Conservation (phyloP, 2,329 filamentous ascomycete genomes). For the Fonsecaea pedrosoi region DNA sequence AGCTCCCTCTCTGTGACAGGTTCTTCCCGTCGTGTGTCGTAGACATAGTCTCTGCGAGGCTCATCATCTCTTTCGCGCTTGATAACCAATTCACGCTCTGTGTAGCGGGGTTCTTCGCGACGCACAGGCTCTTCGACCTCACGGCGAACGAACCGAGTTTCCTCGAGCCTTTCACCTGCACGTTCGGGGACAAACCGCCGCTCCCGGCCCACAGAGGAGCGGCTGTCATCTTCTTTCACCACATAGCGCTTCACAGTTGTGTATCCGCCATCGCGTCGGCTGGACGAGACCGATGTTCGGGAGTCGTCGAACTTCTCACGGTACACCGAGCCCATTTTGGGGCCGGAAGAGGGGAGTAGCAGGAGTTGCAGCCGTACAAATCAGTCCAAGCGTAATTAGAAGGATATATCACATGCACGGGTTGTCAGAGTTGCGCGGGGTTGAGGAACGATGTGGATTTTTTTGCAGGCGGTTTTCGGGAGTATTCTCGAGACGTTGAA, state of each 20-base stretch:
- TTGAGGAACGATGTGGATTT: background rate
- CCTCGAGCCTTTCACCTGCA: conserved; percentile 45
- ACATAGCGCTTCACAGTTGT: conserved; percentile 67
- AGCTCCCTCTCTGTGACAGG: conserved; percentile 50
- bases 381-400: background rate
- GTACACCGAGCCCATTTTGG: conserved; percentile 40
- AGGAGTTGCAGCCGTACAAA: background rate
- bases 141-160: conserved; percentile 57
- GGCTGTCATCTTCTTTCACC: conserved; percentile 50
- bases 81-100: conserved; percentile 38
- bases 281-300: conserved; percentile 39
- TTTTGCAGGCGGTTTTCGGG: background rate
- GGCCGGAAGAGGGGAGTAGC: background rate
- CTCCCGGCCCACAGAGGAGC: conserved; percentile 43
- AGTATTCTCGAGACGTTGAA: background rate
- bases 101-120: conserved; percentile 35
- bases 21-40: conserved; percentile 46
- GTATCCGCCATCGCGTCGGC: conserved; percentile 52
- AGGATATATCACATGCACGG: conserved; percentile 3
- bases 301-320: conserved; percentile 52
- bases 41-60: conserved; percentile 43
- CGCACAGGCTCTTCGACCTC: conserved; percentile 43
- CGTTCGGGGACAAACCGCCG: conserved; percentile 52
- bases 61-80: conserved; percentile 35
- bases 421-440: background rate